Base-by-base conservation (phyloP, 805 yeast genomes). In the Schwanniomyces yamadae region DNA sequence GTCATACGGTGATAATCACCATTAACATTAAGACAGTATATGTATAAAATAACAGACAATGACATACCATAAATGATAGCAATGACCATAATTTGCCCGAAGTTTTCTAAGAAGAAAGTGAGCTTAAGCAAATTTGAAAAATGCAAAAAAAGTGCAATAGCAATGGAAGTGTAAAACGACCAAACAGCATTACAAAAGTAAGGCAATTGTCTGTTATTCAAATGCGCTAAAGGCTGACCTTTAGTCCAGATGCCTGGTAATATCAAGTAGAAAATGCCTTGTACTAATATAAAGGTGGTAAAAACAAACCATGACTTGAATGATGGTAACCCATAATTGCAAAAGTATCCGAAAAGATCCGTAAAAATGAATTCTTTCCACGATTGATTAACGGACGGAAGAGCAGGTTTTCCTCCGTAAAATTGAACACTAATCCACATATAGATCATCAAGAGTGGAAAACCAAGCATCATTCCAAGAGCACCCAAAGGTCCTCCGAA, bases 401-500 rank as follows among this genome's bases (percentile, higher is more conserved):
- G 63, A 16, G 95, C 88, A 19, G 86, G 72, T 32, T 66, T 54
- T 1, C 96, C 96, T 44, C 68, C 68, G 62, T 88, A 87, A 59
- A 83, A 89, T 43, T 77, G 76, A 34, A 93, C 91, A 52, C 88
- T 75, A 36, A 91, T 80, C 95, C 96, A 91, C 93, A 93, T 84
- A 65, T 93, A 93, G 73, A 83, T 87, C 99, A 93, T 93, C 54
- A 93, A 71, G 31, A 82, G 55, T 6, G 99, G 99, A 67, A 93
- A 93, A 3, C 95, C 95, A 29, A 78, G 56, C 81, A 91, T 78
- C 98, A 93, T 91, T 5, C 90, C 91, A 14, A 82, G 39, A 32
- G 88, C 96, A 39, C 99, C 99, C 5, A 71, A 61, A 17, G 95
- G 83, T 0, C 98, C 98, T 34, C 99, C 99, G 55, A 91, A 93